Base-by-base conservation (phyloP, 73 alveolate species). In the Loxodes magnus region DNA sequence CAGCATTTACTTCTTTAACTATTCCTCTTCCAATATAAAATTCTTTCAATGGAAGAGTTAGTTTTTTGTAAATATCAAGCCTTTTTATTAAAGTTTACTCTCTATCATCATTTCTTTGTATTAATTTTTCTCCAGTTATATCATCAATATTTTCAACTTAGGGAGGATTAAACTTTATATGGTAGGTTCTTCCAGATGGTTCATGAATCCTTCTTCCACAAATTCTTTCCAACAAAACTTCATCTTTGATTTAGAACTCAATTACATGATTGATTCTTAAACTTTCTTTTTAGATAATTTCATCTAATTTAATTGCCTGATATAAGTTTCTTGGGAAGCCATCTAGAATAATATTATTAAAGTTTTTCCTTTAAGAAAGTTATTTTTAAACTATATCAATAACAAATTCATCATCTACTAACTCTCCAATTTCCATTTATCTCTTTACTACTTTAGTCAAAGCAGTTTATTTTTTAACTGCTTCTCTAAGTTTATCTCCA, bases 261-360 rank as follows among this genome's bases (percentile, higher is more conserved):
- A 68, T 12, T 31, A 62, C 90, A 27, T 56, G 30, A 46, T 70
- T 64, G 37, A 68, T 43, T 4, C 15, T 31, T 52, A 42, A 67
- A 3, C 83, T 76, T 17, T 64, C 74, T 30, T 36, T 35, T 14
- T 52, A 66, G 42, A 82, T 56, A 87, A 82, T 77, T 26, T 50
- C 26, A 51, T 82, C 95, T 24, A 82, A 64, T n/a, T 79, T 78
- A 41, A 64, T 54, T 4, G 95, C 95, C 42, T 82, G 86, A 26
- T 71, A 71, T 21, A 70, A 65, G 22, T 92, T 89, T 54, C 98
- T 69, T 12, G 98, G 98, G 71, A 89, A 85, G 17, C 98, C 98
- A 59, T 89, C 98, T 29, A 89, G 55, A 53, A 89, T 88, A 36
- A 86, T 67, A 50, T 96, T 96, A 26, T 79, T 51, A 46, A 72